Evolutionary conservation across 208 protist genomes (phyloP), one percentile per base, ranked within the genome.

Genomic region (Crithidia sp.): DNA sequence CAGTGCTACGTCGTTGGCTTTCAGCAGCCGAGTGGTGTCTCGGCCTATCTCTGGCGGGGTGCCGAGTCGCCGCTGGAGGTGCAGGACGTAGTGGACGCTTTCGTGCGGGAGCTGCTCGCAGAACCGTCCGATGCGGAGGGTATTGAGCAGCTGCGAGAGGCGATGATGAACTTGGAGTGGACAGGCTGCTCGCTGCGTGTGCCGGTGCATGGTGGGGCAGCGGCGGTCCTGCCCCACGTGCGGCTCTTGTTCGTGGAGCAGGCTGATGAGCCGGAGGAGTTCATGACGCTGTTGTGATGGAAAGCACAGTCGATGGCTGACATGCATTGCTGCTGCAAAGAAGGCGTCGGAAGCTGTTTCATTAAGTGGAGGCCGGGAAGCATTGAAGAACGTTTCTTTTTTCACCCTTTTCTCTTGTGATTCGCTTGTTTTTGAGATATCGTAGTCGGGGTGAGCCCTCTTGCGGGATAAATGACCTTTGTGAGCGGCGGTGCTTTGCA

Each of bases 211-310:
- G 47, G 49, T 69, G 17, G n/a, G 49, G 43, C 13, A 19, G 70
- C 67, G 4, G 55, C 41, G 2, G 9, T 84, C 13, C 43, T 94
- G 49, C 54, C 40, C 7, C 49, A 63, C 16, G 84, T 84, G n/a
- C 44, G 68, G n/a, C 75, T 79, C 39, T 55, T 86, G 58, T 70
- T 93, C 6, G 88, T 92, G 3, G 62, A 80, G 47, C 76, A 92
- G 55, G 82, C 84, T 4, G 74, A 91, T 36, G 89, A 96, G 63
- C 92, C 92, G 10, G 84, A 90, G 58, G 88, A 91, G 52, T 77
- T 96, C 19, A 45, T 96, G 36, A 74, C 87, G 55, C 58, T 79
- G 7, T 37, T 88, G 43, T 81, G 52, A 71, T 12, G 28, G 28
- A 28, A 28, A 28, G 28, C 28, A 28, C 28, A 28, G 28, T 28